Percentiles rank a stretch among this genome's conserved stretches.
Conservation (phyloP, 169 alveolate genomes). For the Babesia sp. region DNA sequence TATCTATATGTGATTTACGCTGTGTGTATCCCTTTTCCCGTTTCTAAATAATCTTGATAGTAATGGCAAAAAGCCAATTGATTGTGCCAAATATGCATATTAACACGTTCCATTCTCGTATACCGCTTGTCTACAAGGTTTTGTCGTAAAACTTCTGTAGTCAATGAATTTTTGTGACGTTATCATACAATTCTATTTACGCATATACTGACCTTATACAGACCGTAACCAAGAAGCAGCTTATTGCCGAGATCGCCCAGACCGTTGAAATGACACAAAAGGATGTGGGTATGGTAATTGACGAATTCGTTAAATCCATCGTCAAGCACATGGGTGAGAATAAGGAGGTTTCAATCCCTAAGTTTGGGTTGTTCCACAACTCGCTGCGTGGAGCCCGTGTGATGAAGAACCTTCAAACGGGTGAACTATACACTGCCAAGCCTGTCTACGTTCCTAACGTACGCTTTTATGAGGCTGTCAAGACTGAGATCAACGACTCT, state of each 20-base stretch:
- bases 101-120: too few species aligned
- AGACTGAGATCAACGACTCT: constrained; percentile 39
- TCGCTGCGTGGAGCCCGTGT: constrained; percentile 56
- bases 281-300: constrained; percentile 62
- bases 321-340: constrained; percentile 40
- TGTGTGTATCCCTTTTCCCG: too few species aligned
- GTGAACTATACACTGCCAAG: constrained; percentile 61
- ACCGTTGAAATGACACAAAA: constrained; percentile 62
- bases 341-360: constrained; percentile 55
- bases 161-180: too few species aligned
- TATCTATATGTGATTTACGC: too few species aligned
- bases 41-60: too few species aligned
- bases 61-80: too few species aligned
- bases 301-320: constrained; percentile 44
- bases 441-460: constrained; percentile 67
- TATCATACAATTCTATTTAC: too few species aligned
- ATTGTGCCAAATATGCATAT: too few species aligned
- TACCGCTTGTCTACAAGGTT: too few species aligned
- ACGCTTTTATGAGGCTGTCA: constrained; percentile 61
- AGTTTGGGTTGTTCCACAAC: constrained; percentile 66
- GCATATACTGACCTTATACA: too few species aligned
- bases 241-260: constrained; percentile 60
- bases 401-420: constrained; percentile 67
- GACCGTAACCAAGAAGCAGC: constrained; percentile 55
- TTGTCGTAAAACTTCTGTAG: too few species aligned